phyloP scores from a whole-genome alignment of 2,329 filamentous ascomycete genomes.

The Stagonosporopsis rhizophila region DNA sequence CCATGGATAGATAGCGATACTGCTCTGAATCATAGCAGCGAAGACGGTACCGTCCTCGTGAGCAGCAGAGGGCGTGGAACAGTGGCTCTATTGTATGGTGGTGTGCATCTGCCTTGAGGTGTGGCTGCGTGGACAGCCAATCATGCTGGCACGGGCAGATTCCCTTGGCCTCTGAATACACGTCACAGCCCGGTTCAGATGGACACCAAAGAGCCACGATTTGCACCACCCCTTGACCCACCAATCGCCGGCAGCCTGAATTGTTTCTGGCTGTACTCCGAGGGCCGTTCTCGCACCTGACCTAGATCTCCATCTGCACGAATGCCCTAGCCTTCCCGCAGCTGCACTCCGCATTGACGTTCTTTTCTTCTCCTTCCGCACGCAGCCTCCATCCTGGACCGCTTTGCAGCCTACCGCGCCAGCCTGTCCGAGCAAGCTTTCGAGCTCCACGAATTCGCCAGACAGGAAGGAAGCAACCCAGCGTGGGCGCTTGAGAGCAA shows the following conservation, averaged over 20 bases:
- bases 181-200: slow-evolving; percentile 14
- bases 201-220: slow-evolving; percentile 9
- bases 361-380: slow-evolving; percentile 11
- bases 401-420: slow-evolving; percentile 27
- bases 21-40: background rate
- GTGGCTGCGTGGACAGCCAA: slow-evolving; percentile 13
- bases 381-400: slow-evolving; percentile 37
- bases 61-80: background rate
- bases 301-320: slow-evolving; percentile 17
- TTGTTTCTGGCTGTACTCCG: slow-evolving; percentile 16
- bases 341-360: slow-evolving; percentile 14
- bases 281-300: slow-evolving; percentile 19
- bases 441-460: slow-evolving; percentile 43
- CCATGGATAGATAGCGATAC: background rate
- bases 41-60: background rate
- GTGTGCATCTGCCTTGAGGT: background rate
- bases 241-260: slow-evolving; percentile 13
- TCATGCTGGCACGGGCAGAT: slow-evolving; percentile 12
- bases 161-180: slow-evolving; percentile 12
- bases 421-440: slow-evolving; percentile 31
- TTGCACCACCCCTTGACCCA: slow-evolving; percentile 11
- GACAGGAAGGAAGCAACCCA: slow-evolving; percentile 1
- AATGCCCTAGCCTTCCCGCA: slow-evolving; percentile 18
- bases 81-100: background rate
- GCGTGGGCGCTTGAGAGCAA: slow-evolving; percentile 27